Conservation (phyloP, 805 yeast genomes). For the Teunomyces gatunensis region DNA sequence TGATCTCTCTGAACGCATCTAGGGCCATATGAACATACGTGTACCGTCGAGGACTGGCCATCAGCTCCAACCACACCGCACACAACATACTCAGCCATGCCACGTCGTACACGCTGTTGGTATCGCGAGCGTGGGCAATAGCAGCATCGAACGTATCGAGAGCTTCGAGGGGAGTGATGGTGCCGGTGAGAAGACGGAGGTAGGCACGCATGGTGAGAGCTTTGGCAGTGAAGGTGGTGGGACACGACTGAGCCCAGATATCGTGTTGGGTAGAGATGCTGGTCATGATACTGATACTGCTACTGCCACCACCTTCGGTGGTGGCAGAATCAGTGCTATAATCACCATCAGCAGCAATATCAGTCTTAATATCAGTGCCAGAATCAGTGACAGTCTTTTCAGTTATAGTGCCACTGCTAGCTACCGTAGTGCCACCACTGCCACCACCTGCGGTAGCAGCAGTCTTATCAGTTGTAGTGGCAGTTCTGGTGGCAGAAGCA, state of each 20-base stretch:
- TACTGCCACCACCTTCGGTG: not conserved
- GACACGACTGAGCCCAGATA: conserved; percentile 35
- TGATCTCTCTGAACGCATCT: conserved; percentile 22
- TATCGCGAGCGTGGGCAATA: conserved; percentile 33
- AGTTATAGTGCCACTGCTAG: not conserved
- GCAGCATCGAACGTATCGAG: conserved; percentile 47
- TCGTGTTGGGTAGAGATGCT: conserved; percentile 17
- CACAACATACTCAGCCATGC: conserved; percentile 43
- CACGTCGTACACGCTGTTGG: conserved; percentile 33
- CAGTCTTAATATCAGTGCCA: too few relatives aligned
- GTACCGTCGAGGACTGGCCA: too few relatives aligned
- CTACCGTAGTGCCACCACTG: not conserved
- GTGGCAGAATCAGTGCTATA: not conserved
- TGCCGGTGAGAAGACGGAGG: conserved; percentile 10
- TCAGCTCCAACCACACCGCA: conserved; percentile 34
- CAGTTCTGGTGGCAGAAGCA: conserved; percentile 4
- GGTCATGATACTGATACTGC: not conserved
- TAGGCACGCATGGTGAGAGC: conserved; percentile 33
- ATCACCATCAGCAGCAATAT: too few relatives aligned
- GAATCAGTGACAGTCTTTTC: too few relatives aligned
- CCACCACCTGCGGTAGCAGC: conserved; percentile 16
- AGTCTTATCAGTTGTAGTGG: conserved; percentile 7
- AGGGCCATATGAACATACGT: conserved; percentile 37
- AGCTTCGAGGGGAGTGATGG: conserved; percentile 29
- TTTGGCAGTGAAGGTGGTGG: conserved; percentile 39